Evolutionary conservation across 495 filamentous ascomycete species (phyloP).

Genomic region (Hypoxylon intermedium): DNA sequence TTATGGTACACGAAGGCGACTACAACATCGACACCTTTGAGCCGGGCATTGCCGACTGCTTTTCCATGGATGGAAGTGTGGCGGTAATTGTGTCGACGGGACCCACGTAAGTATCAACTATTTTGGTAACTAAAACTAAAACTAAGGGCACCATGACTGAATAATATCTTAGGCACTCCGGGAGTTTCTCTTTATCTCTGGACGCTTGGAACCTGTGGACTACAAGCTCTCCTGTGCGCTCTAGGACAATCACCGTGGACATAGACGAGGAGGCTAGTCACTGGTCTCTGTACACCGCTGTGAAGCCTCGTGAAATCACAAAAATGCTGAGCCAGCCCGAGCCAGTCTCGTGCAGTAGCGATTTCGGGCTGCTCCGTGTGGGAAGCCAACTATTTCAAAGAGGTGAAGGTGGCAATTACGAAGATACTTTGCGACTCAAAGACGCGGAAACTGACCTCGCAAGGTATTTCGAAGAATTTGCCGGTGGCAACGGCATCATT

Average conservation of each 20-base stretch:
- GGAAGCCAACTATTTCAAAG: not conserved
- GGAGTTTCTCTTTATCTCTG: not conserved
- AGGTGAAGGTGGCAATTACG: not conserved
- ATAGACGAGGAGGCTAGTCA: not conserved
- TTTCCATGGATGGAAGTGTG: not conserved
- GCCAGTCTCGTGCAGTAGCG: not conserved
- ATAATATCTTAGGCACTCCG: not conserved
- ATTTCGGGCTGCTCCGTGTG: not conserved
- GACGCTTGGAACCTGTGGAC: not conserved
- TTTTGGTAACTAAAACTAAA: not conserved
- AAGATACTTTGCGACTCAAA: not conserved
- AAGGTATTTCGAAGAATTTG: slow-evolving; percentile 1
- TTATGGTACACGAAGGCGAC: not conserved
- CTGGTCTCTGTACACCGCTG: slow-evolving; percentile 4
- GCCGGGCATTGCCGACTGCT: not conserved
- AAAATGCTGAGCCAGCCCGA: not conserved
- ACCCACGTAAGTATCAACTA: slow-evolving; percentile 1
- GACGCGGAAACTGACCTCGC: not conserved
- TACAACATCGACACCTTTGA: not conserved
- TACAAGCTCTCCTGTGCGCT: not conserved
- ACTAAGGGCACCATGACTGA: not conserved
- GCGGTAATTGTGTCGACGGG: not conserved
- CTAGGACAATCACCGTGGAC: not conserved
- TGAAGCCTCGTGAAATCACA: not conserved
- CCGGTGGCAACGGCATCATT: not conserved